Percentiles rank a stretch among this genome's conserved stretches.
phyloP scores from a whole-genome alignment of 1,284 basidiomycete species.

The Sporisorium reilianum region DNA sequence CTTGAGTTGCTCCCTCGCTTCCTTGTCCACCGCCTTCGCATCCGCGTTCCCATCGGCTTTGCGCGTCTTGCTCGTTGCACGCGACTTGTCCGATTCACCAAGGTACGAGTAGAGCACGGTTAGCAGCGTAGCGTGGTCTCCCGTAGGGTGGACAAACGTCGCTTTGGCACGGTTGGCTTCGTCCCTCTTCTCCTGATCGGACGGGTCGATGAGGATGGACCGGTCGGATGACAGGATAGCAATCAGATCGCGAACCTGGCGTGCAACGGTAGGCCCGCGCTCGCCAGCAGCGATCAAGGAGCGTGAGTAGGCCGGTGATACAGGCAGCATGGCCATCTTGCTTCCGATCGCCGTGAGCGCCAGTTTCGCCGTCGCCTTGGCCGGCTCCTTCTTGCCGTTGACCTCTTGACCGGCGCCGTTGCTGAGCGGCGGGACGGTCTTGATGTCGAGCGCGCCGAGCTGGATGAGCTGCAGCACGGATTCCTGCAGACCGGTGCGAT shows the following conservation, averaged over 20 bases:
- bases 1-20: conserved; percentile 70
- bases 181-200: conserved; percentile 55
- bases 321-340: conserved; percentile 62
- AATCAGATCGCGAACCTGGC: conserved; percentile 65
- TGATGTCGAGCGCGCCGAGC: conserved; percentile 60
- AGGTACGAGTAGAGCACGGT: conserved; percentile 68
- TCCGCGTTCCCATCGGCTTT: conserved; percentile 17
- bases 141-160: conserved; percentile 53
- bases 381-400: conserved; percentile 6
- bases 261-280: conserved; percentile 43
- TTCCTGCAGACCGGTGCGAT: conserved; percentile 43
- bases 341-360: conserved; percentile 57
- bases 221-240: conserved; percentile 63
- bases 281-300: conserved; percentile 61
- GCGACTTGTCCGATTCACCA: conserved; percentile 28
- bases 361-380: conserved; percentile 22
- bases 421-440: conserved; percentile 4
- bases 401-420: conserved; percentile 7
- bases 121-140: conserved; percentile 65
- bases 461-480: conserved; percentile 61
- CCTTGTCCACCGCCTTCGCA: conserved; percentile 23
- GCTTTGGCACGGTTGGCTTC: conserved; percentile 70
- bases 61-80: conserved; percentile 3
- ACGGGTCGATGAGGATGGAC: conserved; percentile 53
- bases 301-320: conserved; percentile 60